These are phyloP conservation scores for Nicotiana obtusifolia DNA, from an alignment of 257 asterid genomes.

Conservation along the genomic window DNA sequence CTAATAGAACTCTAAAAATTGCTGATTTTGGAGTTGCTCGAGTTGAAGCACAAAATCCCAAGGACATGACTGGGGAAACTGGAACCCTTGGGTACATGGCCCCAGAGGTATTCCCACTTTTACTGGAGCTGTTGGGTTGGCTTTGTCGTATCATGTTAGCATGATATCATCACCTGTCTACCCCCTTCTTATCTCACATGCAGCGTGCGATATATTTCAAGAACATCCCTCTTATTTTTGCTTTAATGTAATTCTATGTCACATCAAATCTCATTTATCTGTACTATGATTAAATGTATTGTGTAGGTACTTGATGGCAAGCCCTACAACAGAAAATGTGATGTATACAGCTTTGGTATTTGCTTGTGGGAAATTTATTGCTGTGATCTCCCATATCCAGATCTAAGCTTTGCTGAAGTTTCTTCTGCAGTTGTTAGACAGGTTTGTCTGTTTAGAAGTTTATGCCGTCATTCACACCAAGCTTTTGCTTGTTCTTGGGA, in stretches of 20 bases:
- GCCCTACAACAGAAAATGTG: constrained; percentile 93
- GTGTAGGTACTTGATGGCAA: constrained; percentile 85
- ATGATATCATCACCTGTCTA: too few species aligned
- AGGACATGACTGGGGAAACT: constrained; percentile 96
- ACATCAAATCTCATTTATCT: background rate
- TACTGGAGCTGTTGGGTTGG: background rate
- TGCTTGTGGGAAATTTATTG: constrained; percentile 96
- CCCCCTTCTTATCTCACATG: too few species aligned
- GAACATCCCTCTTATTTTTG: background rate
- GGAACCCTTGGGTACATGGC: constrained; percentile 99
- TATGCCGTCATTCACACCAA: background rate
- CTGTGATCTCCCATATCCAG: constrained; percentile 80
- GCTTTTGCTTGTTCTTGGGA: background rate
- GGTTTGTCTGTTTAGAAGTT: constrained; percentile 27
- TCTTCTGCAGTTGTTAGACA: constrained; percentile 94
- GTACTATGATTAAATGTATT: background rate
- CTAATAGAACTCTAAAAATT: constrained; percentile 51
- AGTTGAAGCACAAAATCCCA: constrained; percentile 88
- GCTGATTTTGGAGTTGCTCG: constrained; percentile 98
- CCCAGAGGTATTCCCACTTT: constrained; percentile 60
- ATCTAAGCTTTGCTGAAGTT: constrained; percentile 87
- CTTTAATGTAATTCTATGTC: background rate
- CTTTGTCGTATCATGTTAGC: too few species aligned
- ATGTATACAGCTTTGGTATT: constrained; percentile 86
- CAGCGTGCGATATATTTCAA: too few species aligned